phyloP scores from a whole-genome alignment of 2,329 filamentous ascomycete genomes.

The Penicillium decumbens region DNA sequence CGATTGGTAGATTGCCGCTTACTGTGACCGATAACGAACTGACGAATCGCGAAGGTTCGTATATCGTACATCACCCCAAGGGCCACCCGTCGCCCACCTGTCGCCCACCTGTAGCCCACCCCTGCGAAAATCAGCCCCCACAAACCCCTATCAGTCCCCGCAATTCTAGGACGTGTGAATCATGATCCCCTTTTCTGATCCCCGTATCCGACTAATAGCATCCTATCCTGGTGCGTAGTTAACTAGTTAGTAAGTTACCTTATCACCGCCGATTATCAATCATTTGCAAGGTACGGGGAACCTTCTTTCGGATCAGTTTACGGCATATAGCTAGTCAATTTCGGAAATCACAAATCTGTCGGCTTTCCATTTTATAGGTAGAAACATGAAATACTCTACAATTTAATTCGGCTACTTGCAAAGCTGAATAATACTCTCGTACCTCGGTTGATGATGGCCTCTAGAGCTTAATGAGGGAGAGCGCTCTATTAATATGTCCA shows the following conservation, averaged over 20 bases:
- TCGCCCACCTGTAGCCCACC: too few species aligned
- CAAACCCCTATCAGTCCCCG: neutral
- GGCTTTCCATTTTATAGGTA: neutral
- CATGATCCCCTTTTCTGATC: too few species aligned
- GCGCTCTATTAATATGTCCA: neutral
- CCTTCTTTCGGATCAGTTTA: neutral
- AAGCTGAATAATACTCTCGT: neutral
- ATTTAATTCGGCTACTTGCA: neutral
- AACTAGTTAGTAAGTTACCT: too few species aligned
- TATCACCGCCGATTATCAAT: neutral
- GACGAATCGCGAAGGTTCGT: too few species aligned
- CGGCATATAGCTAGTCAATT: neutral
- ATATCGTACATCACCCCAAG: neutral
- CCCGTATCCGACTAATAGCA: too few species aligned
- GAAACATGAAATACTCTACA: neutral
- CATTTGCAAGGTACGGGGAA: neutral
- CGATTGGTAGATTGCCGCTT: neutral
- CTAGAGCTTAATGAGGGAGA: neutral
- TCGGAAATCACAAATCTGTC: neutral
- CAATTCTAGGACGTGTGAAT: too few species aligned
- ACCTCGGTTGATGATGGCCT: neutral
- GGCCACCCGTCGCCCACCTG: too few species aligned
- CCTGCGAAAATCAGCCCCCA: neutral
- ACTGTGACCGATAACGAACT: too few species aligned
- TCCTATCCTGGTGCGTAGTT: too few species aligned